Base-by-base conservation (phyloP, 2,329 filamentous ascomycete genomes). In the Tympanopsis confertula region DNA sequence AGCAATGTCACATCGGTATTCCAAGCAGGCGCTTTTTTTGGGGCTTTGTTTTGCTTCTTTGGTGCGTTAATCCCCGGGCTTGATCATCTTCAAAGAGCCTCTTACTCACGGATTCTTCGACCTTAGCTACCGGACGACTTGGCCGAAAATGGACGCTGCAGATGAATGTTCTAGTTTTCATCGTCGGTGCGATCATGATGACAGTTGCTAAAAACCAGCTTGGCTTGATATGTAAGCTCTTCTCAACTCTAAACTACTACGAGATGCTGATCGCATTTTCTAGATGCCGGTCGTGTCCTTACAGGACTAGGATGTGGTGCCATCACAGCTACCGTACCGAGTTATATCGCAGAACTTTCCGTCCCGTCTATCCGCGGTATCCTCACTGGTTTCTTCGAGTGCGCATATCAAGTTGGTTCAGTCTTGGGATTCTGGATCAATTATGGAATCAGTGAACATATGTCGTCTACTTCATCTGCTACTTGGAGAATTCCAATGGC, bases 401-500 rank as follows among this genome's bases (percentile, higher is more conserved):
- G 30, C 30, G n/a, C n/a, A n/a, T n/a, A n/a, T n/a, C n/a, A n/a
- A n/a, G n/a, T n/a, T n/a, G n/a, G n/a, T n/a, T n/a, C n/a, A 10
- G 59, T 61, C 53, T 41, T 58, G 5, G 57, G 58, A 4, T 62
- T 62, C 41, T 62, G 58, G 59, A 57, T 62, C 44, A 62, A 62
- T 43, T 63, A 62, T 38, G 54, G 51, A 1, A 53, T 56, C 10
- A 56, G 59, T 28, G 48, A 51, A 29, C 55, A 54, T 20, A 61
- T 57, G 37, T 42, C 46, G 20, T 51, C 44, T 4, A 42, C 48
- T n/a, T 45, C 45, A 4, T 49, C 55, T 30, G 42, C 52, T 5
- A 53, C 58, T 38, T 68, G 70, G 71, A 67, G 81, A 32, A 71
- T 86, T 0, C 83, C 84, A 0, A 86, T 81, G 29, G 78, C 74